Percentiles rank a stretch among this genome's conserved stretches.
Evolutionary conservation across 2,329 filamentous ascomycete species (phyloP).

Genomic region (Neonectria magnoliae): DNA sequence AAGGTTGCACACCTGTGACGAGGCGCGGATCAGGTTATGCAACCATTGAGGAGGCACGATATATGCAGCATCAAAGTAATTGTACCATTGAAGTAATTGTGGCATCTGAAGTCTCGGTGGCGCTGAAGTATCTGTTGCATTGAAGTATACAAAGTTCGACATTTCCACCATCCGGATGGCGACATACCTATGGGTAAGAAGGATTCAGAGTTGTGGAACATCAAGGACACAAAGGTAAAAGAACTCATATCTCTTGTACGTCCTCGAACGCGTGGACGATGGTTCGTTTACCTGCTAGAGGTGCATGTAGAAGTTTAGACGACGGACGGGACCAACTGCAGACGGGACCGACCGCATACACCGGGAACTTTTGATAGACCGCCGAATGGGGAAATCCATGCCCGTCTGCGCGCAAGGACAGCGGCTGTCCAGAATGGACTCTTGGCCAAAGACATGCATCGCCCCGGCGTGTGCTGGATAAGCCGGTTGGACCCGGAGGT

Average conservation of each 20-base stretch:
- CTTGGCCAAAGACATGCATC: neutral
- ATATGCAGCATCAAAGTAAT: neutral
- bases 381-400: neutral
- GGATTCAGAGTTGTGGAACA: neutral
- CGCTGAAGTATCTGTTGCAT: neutral
- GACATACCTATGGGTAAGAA: neutral
- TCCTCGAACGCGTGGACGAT: neutral
- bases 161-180: neutral
- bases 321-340: too few relatives aligned
- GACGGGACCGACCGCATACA: neutral
- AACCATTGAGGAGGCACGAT: neutral
- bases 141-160: neutral
- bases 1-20: neutral
- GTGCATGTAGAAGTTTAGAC: neutral
- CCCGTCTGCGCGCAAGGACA: neutral
- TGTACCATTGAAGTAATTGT: neutral
- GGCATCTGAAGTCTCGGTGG: neutral
- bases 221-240: neutral
- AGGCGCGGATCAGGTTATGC: neutral
- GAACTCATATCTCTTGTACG: neutral
- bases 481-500: neutral
- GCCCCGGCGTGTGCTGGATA: neutral
- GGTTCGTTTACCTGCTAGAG: neutral
- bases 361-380: neutral
- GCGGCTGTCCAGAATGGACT: neutral